Evolutionary conservation across 2,329 filamentous ascomycete species (phyloP), one percentile per base, ranked within the genome.

Genomic region (Diplocarpon mali): DNA sequence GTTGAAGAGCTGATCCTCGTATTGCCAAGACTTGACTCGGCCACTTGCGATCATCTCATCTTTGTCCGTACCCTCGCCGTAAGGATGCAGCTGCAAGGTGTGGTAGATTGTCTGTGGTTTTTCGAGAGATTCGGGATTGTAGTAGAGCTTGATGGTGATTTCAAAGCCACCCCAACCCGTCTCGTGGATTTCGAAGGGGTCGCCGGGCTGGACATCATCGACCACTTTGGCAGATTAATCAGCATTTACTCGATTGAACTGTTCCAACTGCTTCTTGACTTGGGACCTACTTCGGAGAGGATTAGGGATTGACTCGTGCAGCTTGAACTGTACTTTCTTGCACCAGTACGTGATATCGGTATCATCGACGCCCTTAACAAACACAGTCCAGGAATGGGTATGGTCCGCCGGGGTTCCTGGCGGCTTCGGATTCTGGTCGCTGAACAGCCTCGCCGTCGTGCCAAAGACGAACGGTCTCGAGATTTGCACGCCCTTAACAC

Each of bases 131-230:
- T 93, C 85, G 45, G 84, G 80, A 45, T 85, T 80, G 66, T 95
- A 98, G 69, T 94, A 94, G 36, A 98, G 74, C 61, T 95, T 88
- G 62, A 98, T 83, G 51, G 89, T 85, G 59, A 98, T 93, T 63
- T 92, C 87, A 68, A 98, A 98, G 67, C 95, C 92, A 59, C 92
- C 92, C 85, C 93, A 98, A 39, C 92, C 92, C 0, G 92, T 96
- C 65, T 96, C 92, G 51, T 78, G 77, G 49, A 96, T 83, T 59
- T 86, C 72, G 59, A 95, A 98, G 10, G 88, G 60, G 50, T 75
- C 73, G n/a, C 71, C 70, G 0, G 68, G 66, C 11, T 40, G 42
- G 40, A 85, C 76, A 49, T 78, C 76, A 59, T 95, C 89, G 59
- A 92, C 72, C 62, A 83, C 72, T 76, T 15, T 35, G 17, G 35